Evolutionary conservation across 768 basidiomycete species (phyloP).

Genomic region (Mycena belliarum): DNA sequence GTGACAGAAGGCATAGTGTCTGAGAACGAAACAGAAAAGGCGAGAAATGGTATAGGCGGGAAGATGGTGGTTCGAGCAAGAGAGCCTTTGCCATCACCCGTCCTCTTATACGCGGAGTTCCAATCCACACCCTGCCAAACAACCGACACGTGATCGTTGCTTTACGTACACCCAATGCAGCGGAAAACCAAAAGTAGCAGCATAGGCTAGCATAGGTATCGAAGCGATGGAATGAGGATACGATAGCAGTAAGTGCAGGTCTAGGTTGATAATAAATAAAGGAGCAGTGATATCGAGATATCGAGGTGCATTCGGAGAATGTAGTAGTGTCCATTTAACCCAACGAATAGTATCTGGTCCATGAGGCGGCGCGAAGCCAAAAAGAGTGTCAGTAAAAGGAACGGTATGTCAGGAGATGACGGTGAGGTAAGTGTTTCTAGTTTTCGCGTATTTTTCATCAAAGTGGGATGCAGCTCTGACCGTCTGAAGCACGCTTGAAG

Average conservation of each 20-base stretch:
- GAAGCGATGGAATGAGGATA: background rate
- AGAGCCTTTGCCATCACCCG: constrained; percentile 13
- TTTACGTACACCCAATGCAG: background rate
- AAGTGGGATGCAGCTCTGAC: constrained; percentile 26
- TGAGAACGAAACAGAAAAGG: background rate
- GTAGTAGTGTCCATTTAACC: constrained; percentile 6
- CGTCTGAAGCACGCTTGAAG: constrained; percentile 43
- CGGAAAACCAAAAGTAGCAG: too few species aligned
- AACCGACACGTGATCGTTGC: constrained; percentile 9
- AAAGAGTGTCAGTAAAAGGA: constrained; percentile 16
- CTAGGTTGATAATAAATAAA: background rate
- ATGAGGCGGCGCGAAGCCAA: constrained; percentile 2
- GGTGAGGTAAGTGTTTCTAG: constrained; percentile 10
- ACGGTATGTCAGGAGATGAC: constrained; percentile 21
- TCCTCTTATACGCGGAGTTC: constrained; percentile 17
- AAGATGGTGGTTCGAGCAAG: constrained; percentile 22
- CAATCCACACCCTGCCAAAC: constrained; percentile 7
- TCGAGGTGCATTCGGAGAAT: background rate
- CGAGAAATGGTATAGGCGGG: background rate
- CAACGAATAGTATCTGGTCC: background rate
- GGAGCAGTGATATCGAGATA: background rate
- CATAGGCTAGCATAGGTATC: too few species aligned
- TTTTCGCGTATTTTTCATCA: background rate
- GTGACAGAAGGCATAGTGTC: constrained; percentile 34
- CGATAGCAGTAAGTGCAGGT: background rate